Evolutionary conservation across 73 alveolate species (phyloP), one percentile per base, ranked within the genome.

Genomic region (Paraurostyla sp.): DNA sequence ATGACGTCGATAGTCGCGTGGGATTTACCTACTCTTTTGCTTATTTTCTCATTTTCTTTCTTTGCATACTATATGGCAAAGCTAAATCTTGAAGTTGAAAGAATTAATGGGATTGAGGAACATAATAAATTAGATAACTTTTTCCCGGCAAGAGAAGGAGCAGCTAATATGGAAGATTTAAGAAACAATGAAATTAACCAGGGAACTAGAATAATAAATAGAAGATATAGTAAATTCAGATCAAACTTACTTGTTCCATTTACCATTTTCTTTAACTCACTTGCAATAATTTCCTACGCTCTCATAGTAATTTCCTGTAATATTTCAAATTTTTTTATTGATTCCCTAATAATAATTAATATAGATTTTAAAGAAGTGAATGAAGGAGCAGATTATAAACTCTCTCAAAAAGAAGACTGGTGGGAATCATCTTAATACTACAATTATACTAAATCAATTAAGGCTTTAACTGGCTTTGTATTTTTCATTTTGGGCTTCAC

Each of bases 1-100:
- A 49, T 73, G 71, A 73, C 86, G 71, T 43, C 65, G 86, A 73
- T 73, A 41, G 71, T 73, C 16, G 49, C 71, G 1, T 73, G 86
- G 86, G 86, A 73, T 48, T 71, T 48, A 3, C 86, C 86, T n/a
- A 73, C 86, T 23, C 46, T 48, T 50, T 27, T 73, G 15, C n/a
- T 73, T n/a, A 56, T 73, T 25, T 23, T 73, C 43, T 73, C 86
- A 23, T 73, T 73, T 50, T 73, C 86, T 25, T n/a, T 73, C 2
- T 73, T 73, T 35, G 46, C 86, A 3, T 73, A 73, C 33, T 73
- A 73, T 38, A 3, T 73, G 33, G 86, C 86, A 13, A 73, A 73
- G 50, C 35, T 73, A 11, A 73, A 40, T 22, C 25, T 73, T 25
- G 86, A 73, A 36, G 41, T 73, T 11, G 86, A 73, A 27, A 73